These are phyloP conservation scores for Lepiota brunneoincarnata DNA, from an alignment of 768 basidiomycete genomes.

Conservation along the genomic window DNA sequence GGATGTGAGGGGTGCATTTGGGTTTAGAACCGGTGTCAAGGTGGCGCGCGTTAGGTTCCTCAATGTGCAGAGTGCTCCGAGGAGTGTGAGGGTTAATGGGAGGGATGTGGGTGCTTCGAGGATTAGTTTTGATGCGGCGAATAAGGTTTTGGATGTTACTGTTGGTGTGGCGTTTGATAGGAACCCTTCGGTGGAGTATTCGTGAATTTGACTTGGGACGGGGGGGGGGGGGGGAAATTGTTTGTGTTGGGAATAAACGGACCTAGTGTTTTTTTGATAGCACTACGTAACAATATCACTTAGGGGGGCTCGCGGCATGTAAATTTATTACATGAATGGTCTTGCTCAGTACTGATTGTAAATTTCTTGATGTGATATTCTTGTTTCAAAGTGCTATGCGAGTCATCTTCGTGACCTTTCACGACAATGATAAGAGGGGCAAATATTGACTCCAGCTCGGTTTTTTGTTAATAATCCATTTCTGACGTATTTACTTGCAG, in stretches of 20 bases:
- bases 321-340: too few species aligned
- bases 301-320: too few species aligned
- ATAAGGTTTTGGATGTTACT: constrained; percentile 42
- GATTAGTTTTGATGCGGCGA: constrained; percentile 32
- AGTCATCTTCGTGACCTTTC: too few species aligned
- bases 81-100: constrained; percentile 27
- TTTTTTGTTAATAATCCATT: too few species aligned
- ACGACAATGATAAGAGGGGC: too few species aligned
- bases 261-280: too few species aligned
- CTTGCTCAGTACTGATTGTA: background rate
- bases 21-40: constrained; percentile 34
- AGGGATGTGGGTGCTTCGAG: constrained; percentile 17
- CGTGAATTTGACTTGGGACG: background rate
- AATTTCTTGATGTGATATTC: background rate
- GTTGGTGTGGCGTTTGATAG: constrained; percentile 30
- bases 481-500: too few species aligned
- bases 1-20: constrained; percentile 35
- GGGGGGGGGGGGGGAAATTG: too few species aligned
- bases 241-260: background rate
- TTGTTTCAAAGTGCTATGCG: too few species aligned
- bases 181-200: constrained; percentile 8
- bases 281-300: constrained; percentile 2
- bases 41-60: constrained; percentile 36
- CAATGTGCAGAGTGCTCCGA: constrained; percentile 28
- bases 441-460: too few species aligned